These are phyloP conservation scores for Mortierella sp. DNA, from an alignment of 371 early-diverging fungal species.

Conservation along the genomic window DNA sequence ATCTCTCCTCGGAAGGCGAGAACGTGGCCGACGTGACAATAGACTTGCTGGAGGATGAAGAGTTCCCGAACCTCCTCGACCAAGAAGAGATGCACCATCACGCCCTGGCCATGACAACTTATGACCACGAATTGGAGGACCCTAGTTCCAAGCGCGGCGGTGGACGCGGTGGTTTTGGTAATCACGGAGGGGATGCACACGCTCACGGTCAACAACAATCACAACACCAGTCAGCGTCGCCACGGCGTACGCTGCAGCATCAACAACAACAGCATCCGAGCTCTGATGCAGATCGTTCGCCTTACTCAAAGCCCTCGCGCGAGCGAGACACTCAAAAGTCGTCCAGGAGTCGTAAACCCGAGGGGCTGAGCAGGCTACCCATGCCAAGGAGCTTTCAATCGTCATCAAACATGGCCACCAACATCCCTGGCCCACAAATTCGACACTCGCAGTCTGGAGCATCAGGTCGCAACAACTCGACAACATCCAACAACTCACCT, in stretches of 20 bases:
- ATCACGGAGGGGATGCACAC: neutral
- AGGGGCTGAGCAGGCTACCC: constrained; percentile 26
- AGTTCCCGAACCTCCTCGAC: constrained; percentile 58
- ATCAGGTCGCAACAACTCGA: constrained; percentile 27
- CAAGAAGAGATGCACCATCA: constrained; percentile 40
- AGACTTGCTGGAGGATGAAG: constrained; percentile 59
- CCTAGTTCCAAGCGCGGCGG: constrained; percentile 5
- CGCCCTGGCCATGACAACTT: constrained; percentile 16
- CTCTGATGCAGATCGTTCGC: constrained; percentile 1
- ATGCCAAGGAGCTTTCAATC: constrained; percentile 28
- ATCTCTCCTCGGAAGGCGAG: constrained; percentile 34
- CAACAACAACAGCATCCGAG: constrained; percentile 23
- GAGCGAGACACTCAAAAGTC: constrained; percentile 22
- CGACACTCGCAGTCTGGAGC: constrained; percentile 22
- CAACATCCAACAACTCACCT: constrained; percentile 21
- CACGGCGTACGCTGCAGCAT: constrained; percentile 18
- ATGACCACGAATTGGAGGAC: constrained; percentile 27
- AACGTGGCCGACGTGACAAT: constrained; percentile 44
- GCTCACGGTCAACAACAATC: constrained; percentile 5
- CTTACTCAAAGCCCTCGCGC: constrained; percentile 1
- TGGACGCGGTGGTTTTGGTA: neutral
- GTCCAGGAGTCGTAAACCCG: constrained; percentile 27
- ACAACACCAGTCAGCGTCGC: neutral
- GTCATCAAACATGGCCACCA: constrained; percentile 7
- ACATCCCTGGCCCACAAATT: constrained; percentile 11